Evolutionary conservation across 169 alveolate genomes (phyloP), one percentile per base, ranked within the genome.

Genomic region (Plasmodium relictum): DNA sequence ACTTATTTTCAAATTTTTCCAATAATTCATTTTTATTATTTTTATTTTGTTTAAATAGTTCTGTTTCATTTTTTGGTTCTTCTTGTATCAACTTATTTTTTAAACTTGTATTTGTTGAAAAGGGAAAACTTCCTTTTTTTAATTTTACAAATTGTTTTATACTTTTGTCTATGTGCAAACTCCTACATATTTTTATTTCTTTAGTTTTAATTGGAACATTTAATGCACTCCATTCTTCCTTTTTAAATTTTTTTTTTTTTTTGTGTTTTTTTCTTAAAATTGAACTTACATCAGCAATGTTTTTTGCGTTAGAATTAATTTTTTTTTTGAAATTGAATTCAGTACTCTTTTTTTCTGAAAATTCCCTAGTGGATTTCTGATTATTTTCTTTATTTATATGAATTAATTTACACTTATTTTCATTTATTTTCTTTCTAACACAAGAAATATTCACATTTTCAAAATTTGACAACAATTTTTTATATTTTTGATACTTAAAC

Each of bases 341-440:
- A 48, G 12, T 48, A 48, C 16, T 39, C 7, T 41, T 37, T 16
- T 41, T 37, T 44, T 71, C 52, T 50, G 41, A 20, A 71, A 26
- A 10, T 20, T 18, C 54, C 41, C 6, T 24, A 39, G 41, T 24
- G 12, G 12, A 71, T 18, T 58, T 45, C 24, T 26, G 16, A 63
- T 73, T 58, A 10, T 58, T 8, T 31, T 58, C 62, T 39, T 73
- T 50, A 73, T 59, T 20, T 73, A 39, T 73, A 41, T 41, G 88
- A 65, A 26, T 42, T 16, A 41, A 37, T 59, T 41, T 73, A 45
- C 65, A 73, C 3, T 72, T 73, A 58, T 31, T 31, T 73, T 26
- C 48, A 26, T 16, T 5, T 18, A 26, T 10, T n/a, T 61, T 20
- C 20, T n/a, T 73, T 16, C 14, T 14, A n/a, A 9, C 48, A 18